A percentile compares a stretch with the other conserved stretches of the same genome.
These are phyloP conservation scores for Clavispora phyllophila DNA, from an alignment of 805 yeast genomes.

Conservation along the genomic window DNA sequence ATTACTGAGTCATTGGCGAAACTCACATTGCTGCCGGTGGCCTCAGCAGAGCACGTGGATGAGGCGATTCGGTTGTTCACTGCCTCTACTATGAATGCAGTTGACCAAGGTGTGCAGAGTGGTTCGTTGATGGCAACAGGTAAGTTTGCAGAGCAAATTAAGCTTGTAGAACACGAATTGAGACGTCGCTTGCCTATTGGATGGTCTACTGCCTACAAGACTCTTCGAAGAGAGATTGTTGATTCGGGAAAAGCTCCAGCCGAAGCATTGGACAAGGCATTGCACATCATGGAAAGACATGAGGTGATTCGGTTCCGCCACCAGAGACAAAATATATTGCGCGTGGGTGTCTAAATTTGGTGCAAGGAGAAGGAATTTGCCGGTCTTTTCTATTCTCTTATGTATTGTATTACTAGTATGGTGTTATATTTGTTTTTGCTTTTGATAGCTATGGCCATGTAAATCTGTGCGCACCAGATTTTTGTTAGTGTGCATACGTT, in stretches of 20 bases:
- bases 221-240: slow-evolving; percentile 78
- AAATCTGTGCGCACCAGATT: neutral
- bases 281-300: slow-evolving; percentile 75
- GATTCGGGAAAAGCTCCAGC: slow-evolving; percentile 57
- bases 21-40: slow-evolving; percentile 74
- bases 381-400: neutral
- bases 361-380: neutral
- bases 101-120: slow-evolving; percentile 54
- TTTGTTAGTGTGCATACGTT: neutral
- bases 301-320: slow-evolving; percentile 85
- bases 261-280: slow-evolving; percentile 76
- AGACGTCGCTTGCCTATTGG: slow-evolving; percentile 92
- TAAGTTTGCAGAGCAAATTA: slow-evolving; percentile 65
- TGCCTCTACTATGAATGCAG: slow-evolving; percentile 98
- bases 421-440: slow-evolving; percentile 3
- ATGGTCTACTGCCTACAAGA: slow-evolving; percentile 86
- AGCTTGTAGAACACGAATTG: slow-evolving; percentile 75
- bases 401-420: neutral
- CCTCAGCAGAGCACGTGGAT: slow-evolving; percentile 84
- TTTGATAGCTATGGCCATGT: neutral
- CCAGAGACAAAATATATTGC: slow-evolving; percentile 39
- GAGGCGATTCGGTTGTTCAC: slow-evolving; percentile 92
- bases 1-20: slow-evolving; percentile 93
- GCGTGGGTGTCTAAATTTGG: slow-evolving; percentile 10
- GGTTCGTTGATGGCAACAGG: slow-evolving; percentile 44